Evolutionary conservation across 257 asterid genomes (phyloP).

Genomic region (Cynanchum wilfordii): DNA sequence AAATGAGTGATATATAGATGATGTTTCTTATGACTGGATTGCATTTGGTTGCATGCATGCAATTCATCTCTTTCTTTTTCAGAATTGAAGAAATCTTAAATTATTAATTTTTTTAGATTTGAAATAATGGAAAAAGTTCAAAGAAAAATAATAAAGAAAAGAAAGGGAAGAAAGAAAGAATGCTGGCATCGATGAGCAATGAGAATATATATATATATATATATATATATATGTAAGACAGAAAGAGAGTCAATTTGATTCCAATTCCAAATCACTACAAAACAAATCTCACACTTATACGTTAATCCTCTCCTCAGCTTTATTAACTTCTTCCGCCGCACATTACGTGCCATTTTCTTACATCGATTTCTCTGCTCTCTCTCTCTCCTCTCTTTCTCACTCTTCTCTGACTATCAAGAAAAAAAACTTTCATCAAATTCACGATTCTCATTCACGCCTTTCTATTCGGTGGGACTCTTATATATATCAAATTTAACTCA

Average conservation of each 20-base stretch:
- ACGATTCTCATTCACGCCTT: neutral
- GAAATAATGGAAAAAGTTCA: too few species aligned
- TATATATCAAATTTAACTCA: too few species aligned
- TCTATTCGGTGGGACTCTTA: neutral
- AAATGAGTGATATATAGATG: too few species aligned
- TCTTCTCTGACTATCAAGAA: neutral
- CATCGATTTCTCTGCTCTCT: slow-evolving; percentile 32
- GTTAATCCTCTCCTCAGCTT: neutral
- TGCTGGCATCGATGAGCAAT: slow-evolving; percentile 19
- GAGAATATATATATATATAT: slow-evolving; percentile 11
- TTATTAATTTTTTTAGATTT: too few species aligned
- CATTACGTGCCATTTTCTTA: slow-evolving; percentile 41
- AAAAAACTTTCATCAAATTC: neutral
- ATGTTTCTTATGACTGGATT: too few species aligned
- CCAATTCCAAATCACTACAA: slow-evolving; percentile 56
- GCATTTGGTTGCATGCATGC: too few species aligned
- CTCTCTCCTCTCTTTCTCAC: neutral
- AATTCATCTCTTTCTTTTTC: too few species aligned
- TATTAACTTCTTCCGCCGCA: slow-evolving; percentile 44
- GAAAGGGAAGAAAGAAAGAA: neutral
- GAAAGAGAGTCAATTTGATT: slow-evolving; percentile 41
- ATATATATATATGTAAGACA: too few species aligned
- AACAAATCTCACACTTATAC: slow-evolving; percentile 31
- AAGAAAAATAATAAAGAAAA: too few species aligned
- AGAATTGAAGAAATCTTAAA: too few species aligned